phyloP scores from a whole-genome alignment of 768 basidiomycete species.

The Naganishia vishniacii region DNA sequence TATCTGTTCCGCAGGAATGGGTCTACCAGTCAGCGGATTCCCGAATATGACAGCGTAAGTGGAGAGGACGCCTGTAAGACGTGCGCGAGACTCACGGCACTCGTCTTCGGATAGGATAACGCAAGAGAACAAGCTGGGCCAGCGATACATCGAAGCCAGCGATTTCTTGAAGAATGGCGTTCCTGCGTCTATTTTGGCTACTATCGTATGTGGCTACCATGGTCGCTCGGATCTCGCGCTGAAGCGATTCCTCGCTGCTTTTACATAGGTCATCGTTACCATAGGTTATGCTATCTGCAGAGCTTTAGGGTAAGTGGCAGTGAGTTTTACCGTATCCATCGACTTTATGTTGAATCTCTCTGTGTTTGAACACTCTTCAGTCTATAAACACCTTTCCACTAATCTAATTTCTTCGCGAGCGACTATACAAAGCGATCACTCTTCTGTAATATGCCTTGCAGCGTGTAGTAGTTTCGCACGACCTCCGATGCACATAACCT shows the following conservation, averaged over 20 bases:
- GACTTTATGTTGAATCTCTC: too few relatives aligned
- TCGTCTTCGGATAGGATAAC: slow-evolving; percentile 51
- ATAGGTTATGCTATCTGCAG: slow-evolving; percentile 75
- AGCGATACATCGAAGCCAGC: slow-evolving; percentile 69
- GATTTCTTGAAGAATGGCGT: slow-evolving; percentile 93
- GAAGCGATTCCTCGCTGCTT: slow-evolving; percentile 1
- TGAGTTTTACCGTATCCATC: not conserved
- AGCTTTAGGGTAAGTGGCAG: slow-evolving; percentile 58
- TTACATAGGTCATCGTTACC: slow-evolving; percentile 68
- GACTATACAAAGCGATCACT: too few relatives aligned
- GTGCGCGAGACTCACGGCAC: not conserved
- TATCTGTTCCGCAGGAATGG: slow-evolving; percentile 94
- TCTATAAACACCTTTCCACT: too few relatives aligned
- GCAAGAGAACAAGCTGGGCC: slow-evolving; percentile 89
- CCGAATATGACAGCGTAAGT: slow-evolving; percentile 89
- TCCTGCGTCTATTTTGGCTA: slow-evolving; percentile 85
- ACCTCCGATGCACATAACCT: too few relatives aligned
- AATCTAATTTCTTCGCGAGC: too few relatives aligned
- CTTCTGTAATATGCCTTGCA: too few relatives aligned
- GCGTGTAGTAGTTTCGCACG: too few relatives aligned
- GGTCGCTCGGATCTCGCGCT: not conserved
- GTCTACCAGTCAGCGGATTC: slow-evolving; percentile 97
- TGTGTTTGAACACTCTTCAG: too few relatives aligned
- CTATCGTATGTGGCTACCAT: slow-evolving; percentile 54
- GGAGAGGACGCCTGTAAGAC: not conserved